Evolutionary conservation across 2,329 filamentous ascomycete genomes (phyloP), one percentile per base, ranked within the genome.

Genomic region (Aaosphaeria arxii): DNA sequence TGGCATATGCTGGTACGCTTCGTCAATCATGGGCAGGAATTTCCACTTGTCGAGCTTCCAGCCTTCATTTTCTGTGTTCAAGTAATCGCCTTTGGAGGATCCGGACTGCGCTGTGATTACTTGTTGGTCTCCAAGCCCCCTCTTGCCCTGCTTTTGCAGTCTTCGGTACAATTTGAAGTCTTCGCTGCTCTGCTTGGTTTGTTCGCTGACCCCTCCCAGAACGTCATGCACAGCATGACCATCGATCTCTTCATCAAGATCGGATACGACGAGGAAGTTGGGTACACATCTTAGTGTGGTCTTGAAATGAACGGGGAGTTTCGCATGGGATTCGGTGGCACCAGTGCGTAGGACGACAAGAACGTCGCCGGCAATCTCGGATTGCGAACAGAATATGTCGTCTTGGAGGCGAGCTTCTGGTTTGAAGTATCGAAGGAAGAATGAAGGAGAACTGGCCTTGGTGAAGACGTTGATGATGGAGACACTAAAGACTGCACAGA

Each of bases 31-130:
- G 5, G 79, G 79, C 29, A 82, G 68, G 55, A 81, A 81, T 62
- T 82, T 82, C 78, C 78, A 82, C 57, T 82, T 82, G 55, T 82
- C 79, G 32, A 82, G 66, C 47, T 71, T 75, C 79, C 79, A 82
- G 29, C 77, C 79, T 6, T 54, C 51, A 24, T 67, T 67, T 9
- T 63, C 61, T 7, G 64, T 68, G 43, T 67, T 66, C 29, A 65
- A 46, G 44, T 68, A 67, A 43, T 68, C 67, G 30, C 66, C 67
- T 39, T 67, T 64, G 28, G 53, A 57, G 4, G 64, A 68, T 1
- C 64, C 67, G 3, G 65, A 67, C 33, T 66, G 52, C 3, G 55
- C 51, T 7, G 61, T 67, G 40, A 67, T 55, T 36, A 64, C 55
- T 9, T 63, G 48, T 41, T 67, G 62, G 17, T 54, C 49, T n/a